phyloP scores from a whole-genome alignment of 1,139 yeast species.

The Spathaspora sp. region DNA sequence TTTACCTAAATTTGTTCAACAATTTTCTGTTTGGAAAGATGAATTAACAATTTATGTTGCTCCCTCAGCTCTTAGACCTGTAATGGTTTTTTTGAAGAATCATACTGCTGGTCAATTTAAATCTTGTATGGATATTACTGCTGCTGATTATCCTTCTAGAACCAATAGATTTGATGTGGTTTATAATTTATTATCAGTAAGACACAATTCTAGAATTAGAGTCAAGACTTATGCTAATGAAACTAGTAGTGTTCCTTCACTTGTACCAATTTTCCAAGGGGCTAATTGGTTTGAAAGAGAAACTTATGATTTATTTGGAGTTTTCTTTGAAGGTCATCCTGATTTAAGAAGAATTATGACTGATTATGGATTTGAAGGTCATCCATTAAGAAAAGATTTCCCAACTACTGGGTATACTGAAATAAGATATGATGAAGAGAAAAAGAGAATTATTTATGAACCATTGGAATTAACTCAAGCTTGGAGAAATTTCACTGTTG shows the following conservation, averaged over 20 bases:
- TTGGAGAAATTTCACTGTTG: conserved; percentile 86
- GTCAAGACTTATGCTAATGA: conserved; percentile 89
- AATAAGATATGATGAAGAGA: conserved; percentile 87
- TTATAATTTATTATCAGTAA: conserved; percentile 75
- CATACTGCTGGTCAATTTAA: conserved; percentile 84
- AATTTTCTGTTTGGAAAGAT: conserved; percentile 88
- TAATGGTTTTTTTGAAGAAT: conserved; percentile 65
- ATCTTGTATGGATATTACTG: conserved; percentile 77
- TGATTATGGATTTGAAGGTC: conserved; percentile 91
- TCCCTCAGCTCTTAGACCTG: conserved; percentile 73
- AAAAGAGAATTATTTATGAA: conserved; percentile 85
- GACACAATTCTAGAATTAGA: conserved; percentile 84
- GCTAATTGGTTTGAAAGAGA: conserved; percentile 92
- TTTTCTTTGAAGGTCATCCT: conserved; percentile 86
- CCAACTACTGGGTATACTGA: conserved; percentile 91
- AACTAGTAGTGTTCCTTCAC: conserved; percentile 77
- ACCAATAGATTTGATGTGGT: conserved; percentile 85
- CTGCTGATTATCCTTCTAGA: conserved; percentile 84
- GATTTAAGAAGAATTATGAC: conserved; percentile 89
- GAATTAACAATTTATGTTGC: conserved; percentile 77
- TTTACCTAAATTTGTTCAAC: conserved; percentile 80
- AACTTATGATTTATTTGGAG: conserved; percentile 82
- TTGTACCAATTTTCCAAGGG: conserved; percentile 70
- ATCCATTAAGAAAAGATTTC: conserved; percentile 89
- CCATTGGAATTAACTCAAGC: conserved; percentile 91